These are phyloP conservation scores for Beauveria sp. DNA, from an alignment of 2,329 filamentous ascomycete genomes.

Conservation along the genomic window DNA sequence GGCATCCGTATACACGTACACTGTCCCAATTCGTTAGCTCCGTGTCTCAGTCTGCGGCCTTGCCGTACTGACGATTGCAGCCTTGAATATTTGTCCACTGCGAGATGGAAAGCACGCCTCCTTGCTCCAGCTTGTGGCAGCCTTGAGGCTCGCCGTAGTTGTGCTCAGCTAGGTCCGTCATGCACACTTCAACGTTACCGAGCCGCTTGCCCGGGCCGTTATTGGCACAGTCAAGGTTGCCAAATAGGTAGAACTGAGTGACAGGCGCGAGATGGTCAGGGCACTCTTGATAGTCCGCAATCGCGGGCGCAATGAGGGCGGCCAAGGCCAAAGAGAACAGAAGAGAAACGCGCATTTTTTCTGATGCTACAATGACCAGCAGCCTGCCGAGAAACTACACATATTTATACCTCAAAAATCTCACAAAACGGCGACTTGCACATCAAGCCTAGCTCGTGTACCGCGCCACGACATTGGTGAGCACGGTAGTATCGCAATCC, in stretches of 20 bases:
- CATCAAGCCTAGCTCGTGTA: not conserved
- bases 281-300: not conserved
- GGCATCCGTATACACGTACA: conserved; percentile 5
- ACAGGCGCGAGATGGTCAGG: conserved; percentile 2
- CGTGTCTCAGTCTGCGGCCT: not conserved
- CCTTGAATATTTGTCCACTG: conserved; percentile 5
- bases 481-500: not conserved
- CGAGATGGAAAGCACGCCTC: not conserved
- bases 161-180: conserved; percentile 1
- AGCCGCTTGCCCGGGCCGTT: not conserved
- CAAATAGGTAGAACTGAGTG: conserved; percentile 1
- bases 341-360: not conserved
- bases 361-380: not conserved
- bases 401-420: not conserved
- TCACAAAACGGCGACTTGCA: not conserved
- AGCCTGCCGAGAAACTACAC: not conserved
- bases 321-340: not conserved
- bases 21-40: not conserved
- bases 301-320: not conserved
- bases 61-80: conserved; percentile 1
- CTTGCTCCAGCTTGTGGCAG: conserved; percentile 5
- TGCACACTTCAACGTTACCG: not conserved
- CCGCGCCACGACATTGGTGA: not conserved
- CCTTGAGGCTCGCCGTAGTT: conserved; percentile 6
- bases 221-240: not conserved